Base-by-base conservation (phyloP, 2,329 filamentous ascomycete genomes). In the Penicillium glabrum region DNA sequence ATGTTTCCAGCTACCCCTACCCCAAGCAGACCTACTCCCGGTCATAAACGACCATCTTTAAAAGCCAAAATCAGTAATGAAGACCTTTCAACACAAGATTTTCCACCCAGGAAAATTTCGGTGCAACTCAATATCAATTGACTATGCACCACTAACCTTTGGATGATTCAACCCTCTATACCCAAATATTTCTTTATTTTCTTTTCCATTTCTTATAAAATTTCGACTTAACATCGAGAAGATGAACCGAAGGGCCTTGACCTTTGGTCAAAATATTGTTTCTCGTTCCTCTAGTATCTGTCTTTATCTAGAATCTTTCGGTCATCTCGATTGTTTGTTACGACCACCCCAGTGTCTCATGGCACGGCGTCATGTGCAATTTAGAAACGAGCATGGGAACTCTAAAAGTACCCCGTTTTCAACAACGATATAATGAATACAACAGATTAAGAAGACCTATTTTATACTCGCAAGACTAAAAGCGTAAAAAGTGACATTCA, bases 21-120 rank as follows among this genome's bases (percentile, higher is more conserved):
- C 89, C 89, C 70, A 93, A 93, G 83, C 86, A 93, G 78, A 80
- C 85, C 64, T 93, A 91, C 78, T 76, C 82, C 67, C 66, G 65
- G 51, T 67, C 66, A 44, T 71, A 69, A 66, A 58, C 41, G 21
- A 49, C 39, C 43, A 21, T 39, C 35, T 19, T 5, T 46, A 35
- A 41, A 39, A 49, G 45, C 63, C 51, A 54, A 59, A 58, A 53
- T 59, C 61, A 60, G 60, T 63, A 57, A 61, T 54, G 57, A 61
- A 62, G 56, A 54, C 51, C 44, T 55, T 67, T 67, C 65, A 64
- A 63, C 59, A 66, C 59, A 60, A 58, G 41, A 58, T 60, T 60
- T 63, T 54, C 58, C 46, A 23, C 21, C 13, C 2, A 46, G 59
- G 57, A 60, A 60, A 56, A 56, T 59, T 48, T 55, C 29, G 37